Evolutionary conservation across 1,139 yeast genomes (phyloP), one percentile per base, ranked within the genome.

Genomic region (Entelexis paramagnoliae): DNA sequence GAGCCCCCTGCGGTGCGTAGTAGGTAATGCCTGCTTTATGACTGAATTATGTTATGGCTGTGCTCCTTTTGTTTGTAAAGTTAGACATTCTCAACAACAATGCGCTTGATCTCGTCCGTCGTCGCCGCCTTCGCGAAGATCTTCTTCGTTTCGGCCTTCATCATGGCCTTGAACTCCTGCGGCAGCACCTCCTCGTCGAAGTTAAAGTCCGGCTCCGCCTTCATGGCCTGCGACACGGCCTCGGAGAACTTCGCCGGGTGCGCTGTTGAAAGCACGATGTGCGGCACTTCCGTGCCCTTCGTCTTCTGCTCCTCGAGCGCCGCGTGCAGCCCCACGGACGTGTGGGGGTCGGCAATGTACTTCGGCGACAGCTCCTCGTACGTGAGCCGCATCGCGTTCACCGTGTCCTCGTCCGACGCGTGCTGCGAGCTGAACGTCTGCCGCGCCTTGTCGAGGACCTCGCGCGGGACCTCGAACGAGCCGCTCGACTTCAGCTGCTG

Each of bases 211-310:
- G 75, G 77, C 57, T 79, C 73, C 1, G 75, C 75, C 48, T 70
- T 66, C 60, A 91, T 77, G 1, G 97, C 88, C 62, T 77, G 72
- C 67, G 88, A 83, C 19, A 91, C 98, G 50, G 95, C 98, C 58
- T 88, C 96, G 28, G 96, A 86, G 65, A 91, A 91, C 70, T 91
- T 91, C 55, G 98, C 98, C 42, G 98, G 98, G 66, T 91, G 98
- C 8, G 98, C 98, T 44, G 98, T 91, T 2, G 97, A 84, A 56
- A 91, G 78, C 6, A 96, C 85, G 49, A 91, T 76, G 66, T 86
- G 86, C 51, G 71, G 66, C 30, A 36, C 36, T 35, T 49, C 46
- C n/a, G 61, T 68, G 61, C 48, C 59, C 52, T 51, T 55, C 51
- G 71, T 67, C 11, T 70, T 73, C 54, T 81, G 77, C 62, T 78